Evolutionary conservation across 345 rosid genomes (phyloP), one percentile per base, ranked within the genome.

Genomic region (Mallotus nudiflorus): DNA sequence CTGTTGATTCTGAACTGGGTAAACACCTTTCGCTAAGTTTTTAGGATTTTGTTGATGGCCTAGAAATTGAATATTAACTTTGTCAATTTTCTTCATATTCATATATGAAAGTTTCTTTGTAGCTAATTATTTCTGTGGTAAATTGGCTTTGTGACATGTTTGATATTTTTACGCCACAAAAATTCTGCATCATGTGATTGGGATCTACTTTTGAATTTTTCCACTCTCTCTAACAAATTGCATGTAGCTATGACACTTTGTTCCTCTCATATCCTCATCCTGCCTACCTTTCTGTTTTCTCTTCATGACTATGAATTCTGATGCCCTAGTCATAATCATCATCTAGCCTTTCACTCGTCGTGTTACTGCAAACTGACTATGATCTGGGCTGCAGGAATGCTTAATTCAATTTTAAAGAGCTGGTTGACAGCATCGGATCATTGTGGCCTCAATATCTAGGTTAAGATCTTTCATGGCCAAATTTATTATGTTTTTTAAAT

Each of bases 311-410:
- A 24, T 61, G 14, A 68, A 54, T n/a, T n/a, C n/a, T n/a, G n/a
- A n/a, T 53, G 53, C 50, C 27, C 62, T 29, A n/a, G 42, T 5
- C 25, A 19, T 69, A 27, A 60, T 67, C 16, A 51, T 40, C 66
- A 54, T 42, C 29, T 28, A 22, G 58, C 20, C 3, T 63, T 73
- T 54, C 44, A 58, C 51, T 49, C 73, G 77, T 50, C 56, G 62
- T 80, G 65, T 67, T 81, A 20, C 68, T 75, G 51, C 71, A 8
- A 61, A 80, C 82, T 70, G 72, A 80, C 73, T 66, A 35, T 71
- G 75, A 80, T 83, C 77, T 82, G 85, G 85, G 73, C 77, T 79
- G 86, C 86, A 87, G 87, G 87, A 77, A 65, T 82, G 42, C 62
- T 62, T 72, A 64, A 66, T 73, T 75, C 85, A 74, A 75, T 73